Percentiles rank a stretch among this genome's conserved stretches.
Conservation (phyloP, 2,329 filamentous ascomycete species). For the Capronia coronata region DNA sequence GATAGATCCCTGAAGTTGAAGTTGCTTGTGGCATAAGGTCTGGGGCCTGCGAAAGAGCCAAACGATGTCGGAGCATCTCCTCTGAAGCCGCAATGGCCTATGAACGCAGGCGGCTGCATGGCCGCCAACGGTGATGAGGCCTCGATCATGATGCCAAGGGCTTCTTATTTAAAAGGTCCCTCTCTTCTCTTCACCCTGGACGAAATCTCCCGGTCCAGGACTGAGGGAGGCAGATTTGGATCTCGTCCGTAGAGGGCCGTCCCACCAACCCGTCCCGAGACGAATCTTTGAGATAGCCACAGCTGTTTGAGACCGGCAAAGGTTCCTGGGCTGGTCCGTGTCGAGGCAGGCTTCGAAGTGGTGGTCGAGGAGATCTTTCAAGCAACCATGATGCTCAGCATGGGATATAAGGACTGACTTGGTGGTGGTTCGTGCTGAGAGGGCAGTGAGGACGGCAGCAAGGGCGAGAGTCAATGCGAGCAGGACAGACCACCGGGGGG, state of each 20-base stretch:
- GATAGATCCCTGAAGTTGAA: constrained; percentile 72
- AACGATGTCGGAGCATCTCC: constrained; percentile 50
- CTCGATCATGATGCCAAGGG: constrained; percentile 57
- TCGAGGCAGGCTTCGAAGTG: constrained; percentile 5
- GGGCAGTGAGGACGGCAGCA: constrained; percentile 3
- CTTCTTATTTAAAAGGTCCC: neutral
- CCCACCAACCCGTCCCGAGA: constrained; percentile 10
- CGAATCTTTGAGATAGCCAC: neutral
- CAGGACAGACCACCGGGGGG: constrained; percentile 13
- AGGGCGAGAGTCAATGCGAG: constrained; percentile 7
- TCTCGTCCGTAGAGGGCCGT: constrained; percentile 13
- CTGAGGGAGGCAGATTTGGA: constrained; percentile 2
- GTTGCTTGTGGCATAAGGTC: constrained; percentile 55
- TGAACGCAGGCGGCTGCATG: constrained; percentile 65
- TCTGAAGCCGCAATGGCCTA: constrained; percentile 53
- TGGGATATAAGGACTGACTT: constrained; percentile 8
- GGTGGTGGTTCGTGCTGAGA: constrained; percentile 2
- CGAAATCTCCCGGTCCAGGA: neutral
- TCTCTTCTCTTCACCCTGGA: constrained; percentile 10
- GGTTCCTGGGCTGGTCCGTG: constrained; percentile 1
- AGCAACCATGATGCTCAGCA: constrained; percentile 12
- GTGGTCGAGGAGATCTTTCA: constrained; percentile 5
- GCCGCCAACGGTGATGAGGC: constrained; percentile 89
- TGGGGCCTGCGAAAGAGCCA: constrained; percentile 46
- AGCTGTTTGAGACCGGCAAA: constrained; percentile 6